These are phyloP conservation scores for Xylariaceae sp. DNA, from an alignment of 2,329 filamentous ascomycete species.

Conservation along the genomic window DNA sequence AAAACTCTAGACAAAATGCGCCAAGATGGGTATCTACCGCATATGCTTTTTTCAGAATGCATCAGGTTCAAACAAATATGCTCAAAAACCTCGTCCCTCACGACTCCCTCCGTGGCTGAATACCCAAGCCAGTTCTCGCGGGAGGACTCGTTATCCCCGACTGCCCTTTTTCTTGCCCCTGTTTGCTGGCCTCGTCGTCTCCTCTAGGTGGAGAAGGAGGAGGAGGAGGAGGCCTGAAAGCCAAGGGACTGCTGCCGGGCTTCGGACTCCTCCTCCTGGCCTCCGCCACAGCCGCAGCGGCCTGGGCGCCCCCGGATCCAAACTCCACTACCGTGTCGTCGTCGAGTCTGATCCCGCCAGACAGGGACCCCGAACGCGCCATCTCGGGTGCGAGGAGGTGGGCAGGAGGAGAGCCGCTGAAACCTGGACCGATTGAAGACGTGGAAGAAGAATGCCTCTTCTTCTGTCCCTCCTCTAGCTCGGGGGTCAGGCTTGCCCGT, in stretches of 20 bases:
- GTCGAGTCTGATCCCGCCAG: constrained; percentile 24
- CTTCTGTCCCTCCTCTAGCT: no score
- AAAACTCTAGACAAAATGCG: no score
- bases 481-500: constrained; percentile 3
- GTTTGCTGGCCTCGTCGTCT: constrained; percentile 6
- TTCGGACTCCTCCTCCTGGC: constrained; percentile 8
- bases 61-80: no score
- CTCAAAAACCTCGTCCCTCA: no score
- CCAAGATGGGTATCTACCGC: no score
- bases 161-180: no score
- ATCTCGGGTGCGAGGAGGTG: no score
- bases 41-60: no score
- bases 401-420: no score
- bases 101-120: constrained; percentile 5
- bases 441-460: no score
- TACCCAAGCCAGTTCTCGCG: constrained; percentile 12
- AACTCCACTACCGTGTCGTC: constrained; percentile 28
- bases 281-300: constrained; percentile 8
- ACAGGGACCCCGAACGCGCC: constrained; percentile 21
- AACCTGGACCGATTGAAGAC: no score
- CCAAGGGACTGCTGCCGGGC: constrained; percentile 10
- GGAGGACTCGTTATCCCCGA: no score
- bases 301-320: constrained; percentile 15
- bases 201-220: neutral
- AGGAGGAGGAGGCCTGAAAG: constrained; percentile 4